These are phyloP conservation scores for Eimeria sp. DNA, from an alignment of 169 alveolate species.

Conservation along the genomic window DNA sequence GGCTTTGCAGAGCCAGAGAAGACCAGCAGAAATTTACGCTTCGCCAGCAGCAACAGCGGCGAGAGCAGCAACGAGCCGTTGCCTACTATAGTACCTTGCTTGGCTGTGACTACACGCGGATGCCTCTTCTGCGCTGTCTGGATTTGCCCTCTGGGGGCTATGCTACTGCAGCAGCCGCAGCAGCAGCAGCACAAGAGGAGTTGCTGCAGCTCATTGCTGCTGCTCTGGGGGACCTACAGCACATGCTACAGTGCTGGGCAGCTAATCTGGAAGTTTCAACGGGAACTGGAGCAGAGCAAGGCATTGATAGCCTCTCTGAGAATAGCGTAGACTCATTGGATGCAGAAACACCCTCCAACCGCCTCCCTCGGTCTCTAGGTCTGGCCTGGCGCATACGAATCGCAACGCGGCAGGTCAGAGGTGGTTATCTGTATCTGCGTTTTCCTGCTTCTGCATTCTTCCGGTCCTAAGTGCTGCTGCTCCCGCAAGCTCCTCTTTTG, in stretches of 20 bases:
- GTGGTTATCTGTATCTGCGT: background rate
- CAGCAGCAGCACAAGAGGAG: constrained; percentile 39
- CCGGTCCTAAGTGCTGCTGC: background rate
- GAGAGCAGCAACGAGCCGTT: background rate
- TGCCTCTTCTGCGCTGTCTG: constrained; percentile 53
- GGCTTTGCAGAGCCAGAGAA: background rate
- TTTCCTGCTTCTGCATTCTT: background rate
- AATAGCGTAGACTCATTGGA: background rate
- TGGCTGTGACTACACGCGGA: constrained; percentile 63
- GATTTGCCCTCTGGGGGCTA: constrained; percentile 47
- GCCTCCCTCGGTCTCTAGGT: constrained; percentile 35
- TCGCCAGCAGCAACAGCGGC: constrained; percentile 40
- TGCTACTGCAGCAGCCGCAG: constrained; percentile 60
- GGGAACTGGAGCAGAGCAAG: constrained; percentile 10
- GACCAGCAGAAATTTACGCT: constrained; percentile 51
- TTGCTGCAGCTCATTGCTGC: constrained; percentile 47
- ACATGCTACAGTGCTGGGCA: constrained; percentile 40
- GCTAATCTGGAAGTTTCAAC: constrained; percentile 32
- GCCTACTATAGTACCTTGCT: constrained; percentile 43
- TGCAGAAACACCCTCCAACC: constrained; percentile 36
- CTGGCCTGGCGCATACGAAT: constrained; percentile 40
- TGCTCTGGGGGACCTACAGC: constrained; percentile 32
- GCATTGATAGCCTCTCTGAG: constrained; percentile 8
- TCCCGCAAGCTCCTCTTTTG: background rate
- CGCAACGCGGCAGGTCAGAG: constrained; percentile 66